Base-by-base conservation (phyloP, 2,329 filamentous ascomycete genomes). In the Fusarium sp. region DNA sequence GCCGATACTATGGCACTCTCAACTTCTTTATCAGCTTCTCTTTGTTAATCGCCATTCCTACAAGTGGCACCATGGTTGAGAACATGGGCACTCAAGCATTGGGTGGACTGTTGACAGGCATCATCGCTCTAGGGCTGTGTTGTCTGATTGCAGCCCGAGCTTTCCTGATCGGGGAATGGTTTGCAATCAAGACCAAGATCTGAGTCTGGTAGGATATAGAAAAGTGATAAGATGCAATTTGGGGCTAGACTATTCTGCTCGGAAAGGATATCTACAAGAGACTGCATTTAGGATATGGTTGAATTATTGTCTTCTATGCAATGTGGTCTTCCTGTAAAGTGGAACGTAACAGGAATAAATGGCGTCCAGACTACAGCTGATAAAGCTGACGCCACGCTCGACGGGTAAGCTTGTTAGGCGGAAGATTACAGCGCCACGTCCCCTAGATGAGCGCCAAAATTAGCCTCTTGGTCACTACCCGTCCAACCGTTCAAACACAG, bases 21-120 rank as follows among this genome's bases (percentile, higher is more conserved):
- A 63, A 63, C 2, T 63, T 63, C 11, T 48, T 63, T 2, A 63
- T 62, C 8, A 43, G 60, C 18, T 63, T 62, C 7, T 62, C 60
- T 2, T 11, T 63, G 3, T 31, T 63, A 1, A 55, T 48, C 4
- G n/a, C 60, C 0, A 63, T 63, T 9, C 60, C 60, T 12, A 46
- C 58, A 2, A 62, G 60, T 28, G 60, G 60, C 10, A 48, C 42
- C 2, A 63, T 63, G 60, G 51, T 48, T 7, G 48, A 63, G 18
- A 48, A 37, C 2, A 63, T 63, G 60, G 60, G 60, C 11, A 43
- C 60, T 4, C 60, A 62, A 14, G 60, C 60, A 16, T 28, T 63
- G 0, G 62, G 60, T 13, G 58, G 60, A 13, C 21, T 62, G 13
- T 9, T 63, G 0, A 63, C 61, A 6, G 60, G 60, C 18, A 26